Conservation (phyloP, 176 grass and related monocot genomes). For the Avena atlantica region DNA sequence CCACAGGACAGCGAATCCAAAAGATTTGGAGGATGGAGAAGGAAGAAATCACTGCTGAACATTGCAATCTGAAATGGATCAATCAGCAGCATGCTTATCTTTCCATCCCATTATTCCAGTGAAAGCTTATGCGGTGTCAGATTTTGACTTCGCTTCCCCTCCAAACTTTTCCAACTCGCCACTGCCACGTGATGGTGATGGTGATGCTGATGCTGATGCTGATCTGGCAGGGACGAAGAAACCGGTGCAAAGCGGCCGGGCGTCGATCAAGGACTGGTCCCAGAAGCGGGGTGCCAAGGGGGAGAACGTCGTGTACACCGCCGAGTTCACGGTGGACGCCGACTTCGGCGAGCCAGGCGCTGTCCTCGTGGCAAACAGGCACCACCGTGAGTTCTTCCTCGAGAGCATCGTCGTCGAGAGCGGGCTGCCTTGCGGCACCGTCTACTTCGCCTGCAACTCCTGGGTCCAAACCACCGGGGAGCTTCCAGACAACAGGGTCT, state of each 20-base stretch:
- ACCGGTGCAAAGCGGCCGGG: conserved; percentile 58
- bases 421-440: conserved; percentile 60
- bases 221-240: conserved; percentile 64
- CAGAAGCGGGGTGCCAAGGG: conserved; percentile 75
- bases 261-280: conserved; percentile 84
- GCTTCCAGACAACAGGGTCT: conserved; percentile 67
- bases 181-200: not conserved
- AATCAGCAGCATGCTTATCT: conserved; percentile 29
- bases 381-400: conserved; percentile 92
- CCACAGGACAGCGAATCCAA: not conserved
- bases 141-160: conserved; percentile 39
- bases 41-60: conserved; percentile 14
- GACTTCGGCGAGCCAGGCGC: conserved; percentile 83
- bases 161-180: conserved; percentile 24
- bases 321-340: conserved; percentile 76
- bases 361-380: conserved; percentile 71
- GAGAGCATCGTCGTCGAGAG: conserved; percentile 90
- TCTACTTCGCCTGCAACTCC: conserved; percentile 87
- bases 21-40: not conserved
- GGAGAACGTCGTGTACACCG: conserved; percentile 85
- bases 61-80: conserved; percentile 16
- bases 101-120: not conserved
- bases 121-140: conserved; percentile 25
- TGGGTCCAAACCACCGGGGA: conserved; percentile 88
- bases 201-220: not conserved